These are phyloP conservation scores for Kuraishia borneana DNA, from an alignment of 805 yeast species.

Conservation along the genomic window DNA sequence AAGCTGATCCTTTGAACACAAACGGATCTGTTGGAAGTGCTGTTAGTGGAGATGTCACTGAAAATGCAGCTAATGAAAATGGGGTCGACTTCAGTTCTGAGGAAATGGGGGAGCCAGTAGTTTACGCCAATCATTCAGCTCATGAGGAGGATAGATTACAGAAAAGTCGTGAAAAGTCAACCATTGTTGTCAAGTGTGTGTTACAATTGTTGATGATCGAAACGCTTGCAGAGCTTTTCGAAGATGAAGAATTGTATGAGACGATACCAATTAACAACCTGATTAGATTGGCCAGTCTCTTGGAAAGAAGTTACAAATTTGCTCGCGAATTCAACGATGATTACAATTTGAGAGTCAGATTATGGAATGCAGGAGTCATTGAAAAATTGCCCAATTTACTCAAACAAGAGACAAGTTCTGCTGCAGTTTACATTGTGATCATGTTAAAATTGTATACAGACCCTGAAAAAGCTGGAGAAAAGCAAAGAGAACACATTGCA, in stretches of 20 bases:
- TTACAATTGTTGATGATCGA: constrained; percentile 85
- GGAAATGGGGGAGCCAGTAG: constrained; percentile 1
- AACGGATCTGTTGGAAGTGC: constrained; percentile 16
- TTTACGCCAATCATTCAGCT: constrained; percentile 1
- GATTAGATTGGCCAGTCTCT: constrained; percentile 42
- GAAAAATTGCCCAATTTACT: constrained; percentile 85
- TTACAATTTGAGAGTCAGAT: constrained; percentile 73
- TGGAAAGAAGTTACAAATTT: constrained; percentile 67
- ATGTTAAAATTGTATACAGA: constrained; percentile 74
- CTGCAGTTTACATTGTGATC: constrained; percentile 76
- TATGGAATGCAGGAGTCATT: constrained; percentile 88
- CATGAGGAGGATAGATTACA: constrained; percentile 25
- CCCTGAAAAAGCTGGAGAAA: constrained; percentile 33
- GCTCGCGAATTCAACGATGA: constrained; percentile 84
- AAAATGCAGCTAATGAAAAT: constrained; percentile 12
- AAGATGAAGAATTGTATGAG: constrained; percentile 54
- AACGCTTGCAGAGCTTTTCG: constrained; percentile 69
- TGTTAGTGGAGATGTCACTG: constrained; percentile 19
- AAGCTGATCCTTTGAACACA: constrained; percentile 35
- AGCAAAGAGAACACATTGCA: constrained; percentile 38
- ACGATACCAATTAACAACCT: constrained; percentile 58
- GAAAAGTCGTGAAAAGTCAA: constrained; percentile 46
- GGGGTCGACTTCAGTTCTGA: constrained; percentile 6
- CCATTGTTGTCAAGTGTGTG: constrained; percentile 87
- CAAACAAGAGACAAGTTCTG: constrained; percentile 84